Percentiles rank a stretch among this genome's conserved stretches.
Evolutionary conservation across 805 yeast genomes (phyloP).

Genomic region (Saturnispora quitensis): DNA sequence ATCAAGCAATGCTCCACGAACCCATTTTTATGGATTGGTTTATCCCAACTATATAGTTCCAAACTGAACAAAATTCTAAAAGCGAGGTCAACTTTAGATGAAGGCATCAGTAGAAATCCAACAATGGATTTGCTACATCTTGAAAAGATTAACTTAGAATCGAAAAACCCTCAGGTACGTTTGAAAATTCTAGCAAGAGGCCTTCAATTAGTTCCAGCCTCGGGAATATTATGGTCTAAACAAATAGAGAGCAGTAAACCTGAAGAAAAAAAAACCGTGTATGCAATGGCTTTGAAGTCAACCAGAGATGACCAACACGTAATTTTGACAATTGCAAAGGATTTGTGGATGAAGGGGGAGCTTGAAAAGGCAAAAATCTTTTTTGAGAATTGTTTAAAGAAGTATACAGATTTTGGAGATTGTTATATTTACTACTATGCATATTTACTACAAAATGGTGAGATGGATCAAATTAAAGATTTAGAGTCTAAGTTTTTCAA

Average conservation of each 20-base stretch:
- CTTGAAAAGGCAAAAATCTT: slow-evolving; percentile 57
- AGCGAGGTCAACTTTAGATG: slow-evolving; percentile 67
- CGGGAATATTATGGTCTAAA: slow-evolving; percentile 59
- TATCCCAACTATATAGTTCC: slow-evolving; percentile 40
- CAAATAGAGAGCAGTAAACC: slow-evolving; percentile 40
- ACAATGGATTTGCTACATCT: slow-evolving; percentile 45
- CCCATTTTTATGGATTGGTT: slow-evolving; percentile 44
- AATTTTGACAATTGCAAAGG: slow-evolving; percentile 53
- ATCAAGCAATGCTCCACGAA: slow-evolving; percentile 37
- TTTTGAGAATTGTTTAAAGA: slow-evolving; percentile 54
- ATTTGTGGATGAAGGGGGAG: slow-evolving; percentile 60
- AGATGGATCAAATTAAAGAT: slow-evolving; percentile 28
- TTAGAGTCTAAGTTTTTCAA: slow-evolving; percentile 29
- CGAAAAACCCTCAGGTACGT: slow-evolving; percentile 41
- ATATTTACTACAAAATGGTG: slow-evolving; percentile 33
- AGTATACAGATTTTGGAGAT: slow-evolving; percentile 60
- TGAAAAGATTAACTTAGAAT: slow-evolving; percentile 52
- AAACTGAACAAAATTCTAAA: slow-evolving; percentile 35
- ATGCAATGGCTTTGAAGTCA: slow-evolving; percentile 60
- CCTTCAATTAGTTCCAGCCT: slow-evolving; percentile 45
- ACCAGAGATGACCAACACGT: slow-evolving; percentile 55
- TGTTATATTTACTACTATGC: slow-evolving; percentile 60
- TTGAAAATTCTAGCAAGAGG: slow-evolving; percentile 44
- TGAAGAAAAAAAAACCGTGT: slow-evolving; percentile 39
- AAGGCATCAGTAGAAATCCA: slow-evolving; percentile 48